Evolutionary conservation across 2,329 filamentous ascomycete genomes (phyloP), one percentile per base, ranked within the genome.

Genomic region (Penicillium paneum): DNA sequence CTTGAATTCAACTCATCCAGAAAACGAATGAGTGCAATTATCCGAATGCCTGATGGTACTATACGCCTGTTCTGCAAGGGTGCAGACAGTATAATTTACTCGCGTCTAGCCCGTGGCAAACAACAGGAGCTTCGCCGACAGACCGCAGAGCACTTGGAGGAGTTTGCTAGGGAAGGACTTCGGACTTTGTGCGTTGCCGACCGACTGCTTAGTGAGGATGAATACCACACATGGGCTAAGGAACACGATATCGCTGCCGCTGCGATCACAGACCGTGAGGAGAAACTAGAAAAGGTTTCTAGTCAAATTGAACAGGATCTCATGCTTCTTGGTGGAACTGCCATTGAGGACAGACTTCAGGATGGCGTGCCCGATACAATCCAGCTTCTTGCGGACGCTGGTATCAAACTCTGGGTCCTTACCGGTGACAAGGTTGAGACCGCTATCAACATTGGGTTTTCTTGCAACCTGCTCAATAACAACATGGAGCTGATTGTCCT

Each of bases 401-500:
- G 95, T 71, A 97, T 99, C 75, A 99, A 99, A 75, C 83, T 99
- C 8, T 99, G 94, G 94, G 94, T 99, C 50, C 78, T 99, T 61
- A 99, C 94, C 15, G 94, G 95, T 60, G 94, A 99, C 80, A 99
- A 97, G 75, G 93, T 97, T 31, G 94, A 99, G 76, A 99, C 94
- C 24, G 94, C 95, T 54, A 99, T 99, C 84, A 99, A 99, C 76
- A 99, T 99, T 69, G 94, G 94, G 2, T 99, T 97, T 75, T 99
- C 95, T 11, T 99, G 95, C 79, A 99, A 99, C 65, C 81, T 99
- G 31, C 83, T 99, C 52, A 91, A 93, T 75, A 99, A 97, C 73
- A 90, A 96, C 63, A 97, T 99, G 94, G 94, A 99, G 64, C 79
- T 99, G 58, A 89, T 99, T 60, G 85, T 96, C 45, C 81, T 99